Evolutionary conservation across 2,329 filamentous ascomycete species (phyloP).

Genomic region (Westerdykella aurantiaca): DNA sequence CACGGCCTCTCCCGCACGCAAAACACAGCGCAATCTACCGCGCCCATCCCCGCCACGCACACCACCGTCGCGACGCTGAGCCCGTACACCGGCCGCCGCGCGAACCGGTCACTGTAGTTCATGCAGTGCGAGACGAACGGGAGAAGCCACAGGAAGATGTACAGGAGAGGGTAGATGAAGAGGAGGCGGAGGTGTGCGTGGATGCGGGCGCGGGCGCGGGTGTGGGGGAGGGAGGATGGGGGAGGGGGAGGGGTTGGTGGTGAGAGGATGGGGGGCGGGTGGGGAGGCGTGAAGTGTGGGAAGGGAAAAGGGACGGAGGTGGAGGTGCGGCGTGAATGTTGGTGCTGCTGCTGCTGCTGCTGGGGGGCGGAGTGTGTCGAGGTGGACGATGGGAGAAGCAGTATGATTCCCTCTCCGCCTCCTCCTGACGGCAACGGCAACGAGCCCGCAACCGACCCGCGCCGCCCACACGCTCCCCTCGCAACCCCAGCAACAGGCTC

Average conservation of each 20-base stretch:
- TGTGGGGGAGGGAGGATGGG: slow-evolving; percentile 2
- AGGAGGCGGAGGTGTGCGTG: slow-evolving; percentile 63
- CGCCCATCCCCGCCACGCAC: slow-evolving; percentile 60
- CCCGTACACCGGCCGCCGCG: slow-evolving; percentile 49
- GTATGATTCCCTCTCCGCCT: background rate
- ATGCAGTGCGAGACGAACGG: slow-evolving; percentile 63
- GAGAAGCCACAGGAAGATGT: slow-evolving; percentile 65
- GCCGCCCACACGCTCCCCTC: slow-evolving; percentile 1
- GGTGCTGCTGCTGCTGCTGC: too few relatives aligned
- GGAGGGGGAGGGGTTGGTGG: background rate
- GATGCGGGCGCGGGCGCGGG: slow-evolving; percentile 48
- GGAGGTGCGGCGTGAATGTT: background rate
- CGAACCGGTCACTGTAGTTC: slow-evolving; percentile 51
- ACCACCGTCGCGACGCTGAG: slow-evolving; percentile 53
- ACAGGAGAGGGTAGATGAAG: slow-evolving; percentile 71
- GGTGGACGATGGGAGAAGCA: background rate
- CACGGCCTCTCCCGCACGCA: slow-evolving; percentile 66
- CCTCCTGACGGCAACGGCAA: background rate
- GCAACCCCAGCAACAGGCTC: background rate
- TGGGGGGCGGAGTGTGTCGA: background rate
- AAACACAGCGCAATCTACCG: slow-evolving; percentile 64
- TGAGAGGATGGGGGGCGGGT: slow-evolving; percentile 1
- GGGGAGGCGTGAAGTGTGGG: slow-evolving; percentile 2
- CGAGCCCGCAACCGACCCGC: slow-evolving; percentile 1
- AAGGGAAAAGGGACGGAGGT: slow-evolving; percentile 1